Conservation (phyloP, 2,329 filamentous ascomycete genomes). For the Pseudocercospora cruenta region DNA sequence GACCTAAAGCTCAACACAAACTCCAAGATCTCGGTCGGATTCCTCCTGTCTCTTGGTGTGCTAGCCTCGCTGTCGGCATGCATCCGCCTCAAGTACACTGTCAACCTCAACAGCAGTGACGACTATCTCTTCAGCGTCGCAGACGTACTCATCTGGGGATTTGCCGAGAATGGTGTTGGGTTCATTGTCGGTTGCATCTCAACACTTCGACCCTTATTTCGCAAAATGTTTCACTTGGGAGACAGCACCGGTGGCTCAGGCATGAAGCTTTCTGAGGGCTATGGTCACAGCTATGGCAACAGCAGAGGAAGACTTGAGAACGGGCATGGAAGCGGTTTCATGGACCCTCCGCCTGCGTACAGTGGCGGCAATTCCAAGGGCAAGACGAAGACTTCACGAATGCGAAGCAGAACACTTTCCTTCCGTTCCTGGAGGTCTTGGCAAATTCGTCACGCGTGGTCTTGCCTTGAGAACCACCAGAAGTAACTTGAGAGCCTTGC, state of each 20-base stretch:
- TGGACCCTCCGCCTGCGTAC: not conserved
- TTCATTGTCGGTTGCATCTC: conserved; percentile 42
- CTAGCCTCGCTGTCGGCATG: conserved; percentile 40
- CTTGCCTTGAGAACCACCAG: too few species aligned
- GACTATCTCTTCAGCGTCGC: conserved; percentile 42
- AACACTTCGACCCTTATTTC: conserved; percentile 42
- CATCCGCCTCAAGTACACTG: conserved; percentile 42
- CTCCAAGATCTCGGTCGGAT: conserved; percentile 45
- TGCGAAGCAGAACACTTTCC: not conserved
- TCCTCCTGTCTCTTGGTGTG: conserved; percentile 43
- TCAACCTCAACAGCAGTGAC: conserved; percentile 37
- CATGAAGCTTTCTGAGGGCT: conserved; percentile 12
- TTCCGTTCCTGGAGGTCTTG: not conserved
- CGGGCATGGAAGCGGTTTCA: conserved; percentile 5
- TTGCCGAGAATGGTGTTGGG: conserved; percentile 43
- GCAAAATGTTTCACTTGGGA: conserved; percentile 29
- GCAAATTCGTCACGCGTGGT: not conserved
- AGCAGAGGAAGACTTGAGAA: conserved; percentile 5
- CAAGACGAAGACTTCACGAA: conserved; percentile 15
- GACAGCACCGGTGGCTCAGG: conserved; percentile 14
- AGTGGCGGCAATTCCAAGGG: conserved; percentile 1
- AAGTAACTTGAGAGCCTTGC: too few species aligned
- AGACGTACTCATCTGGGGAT: conserved; percentile 44
- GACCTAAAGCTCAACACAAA: conserved; percentile 47
- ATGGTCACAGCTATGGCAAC: conserved; percentile 6